phyloP scores from a whole-genome alignment of 768 basidiomycete species.

The Wakefieldia striispora region DNA sequence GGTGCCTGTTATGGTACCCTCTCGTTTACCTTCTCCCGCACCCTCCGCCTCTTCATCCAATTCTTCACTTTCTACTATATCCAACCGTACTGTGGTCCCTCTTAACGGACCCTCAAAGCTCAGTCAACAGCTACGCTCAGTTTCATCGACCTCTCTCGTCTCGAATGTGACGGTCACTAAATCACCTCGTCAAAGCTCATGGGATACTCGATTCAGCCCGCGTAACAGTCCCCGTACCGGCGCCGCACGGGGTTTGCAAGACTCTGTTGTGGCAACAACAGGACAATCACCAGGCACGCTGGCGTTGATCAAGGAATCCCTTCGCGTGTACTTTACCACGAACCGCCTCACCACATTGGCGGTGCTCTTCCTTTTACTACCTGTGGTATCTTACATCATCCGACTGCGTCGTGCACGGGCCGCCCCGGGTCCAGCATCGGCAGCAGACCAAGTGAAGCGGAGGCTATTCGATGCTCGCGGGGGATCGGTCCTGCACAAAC shows the following conservation, averaged over 20 bases:
- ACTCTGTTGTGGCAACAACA: constrained; percentile 10
- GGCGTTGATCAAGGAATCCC: constrained; percentile 46
- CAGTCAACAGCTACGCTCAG: constrained; percentile 10
- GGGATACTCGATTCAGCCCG: constrained; percentile 4
- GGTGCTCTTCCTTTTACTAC: constrained; percentile 40
- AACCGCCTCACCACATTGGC: constrained; percentile 48
- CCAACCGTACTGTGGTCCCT: constrained; percentile 71
- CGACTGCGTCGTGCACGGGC: constrained; percentile 45
- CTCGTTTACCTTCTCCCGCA: constrained; percentile 44
- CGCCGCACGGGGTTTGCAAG: constrained; percentile 11
- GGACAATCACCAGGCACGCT: constrained; percentile 27
- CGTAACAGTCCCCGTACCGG: no score
- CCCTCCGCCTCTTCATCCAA: constrained; percentile 58
- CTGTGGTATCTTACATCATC: constrained; percentile 46
- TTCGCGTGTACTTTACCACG: constrained; percentile 47
- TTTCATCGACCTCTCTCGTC: constrained; percentile 22
- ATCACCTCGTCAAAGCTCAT: constrained; percentile 8
- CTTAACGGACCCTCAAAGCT: constrained; percentile 13
- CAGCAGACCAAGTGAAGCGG: constrained; percentile 58
- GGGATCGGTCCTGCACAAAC: constrained; percentile 36
- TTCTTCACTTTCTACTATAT: constrained; percentile 69
- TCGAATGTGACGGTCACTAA: constrained; percentile 29
- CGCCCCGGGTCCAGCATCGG: constrained; percentile 26
- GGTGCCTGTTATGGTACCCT: constrained; percentile 22
- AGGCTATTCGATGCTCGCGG: constrained; percentile 45